These are phyloP conservation scores for Aspergillus sp. DNA, from an alignment of 2,329 filamentous ascomycete species.

Conservation along the genomic window DNA sequence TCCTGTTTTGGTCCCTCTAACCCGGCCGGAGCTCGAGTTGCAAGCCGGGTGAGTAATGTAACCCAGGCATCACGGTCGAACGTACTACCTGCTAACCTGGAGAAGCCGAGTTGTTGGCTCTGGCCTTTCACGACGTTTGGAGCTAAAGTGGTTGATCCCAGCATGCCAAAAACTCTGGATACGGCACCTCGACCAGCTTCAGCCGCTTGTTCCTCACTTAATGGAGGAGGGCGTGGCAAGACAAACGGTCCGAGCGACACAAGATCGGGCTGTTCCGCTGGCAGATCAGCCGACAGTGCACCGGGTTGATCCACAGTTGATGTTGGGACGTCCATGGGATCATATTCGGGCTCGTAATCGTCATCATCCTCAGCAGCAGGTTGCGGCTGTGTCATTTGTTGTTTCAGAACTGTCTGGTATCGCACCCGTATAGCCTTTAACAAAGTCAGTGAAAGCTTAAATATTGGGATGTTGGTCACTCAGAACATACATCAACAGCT, in stretches of 20 bases:
- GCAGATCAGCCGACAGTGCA: slow-evolving; percentile 74
- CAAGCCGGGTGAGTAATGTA: slow-evolving; percentile 79
- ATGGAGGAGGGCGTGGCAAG: slow-evolving; percentile 71
- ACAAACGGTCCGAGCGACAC: slow-evolving; percentile 72
- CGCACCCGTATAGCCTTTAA: slow-evolving; percentile 40
- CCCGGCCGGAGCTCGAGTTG: slow-evolving; percentile 72
- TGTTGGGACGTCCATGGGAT: slow-evolving; percentile 60
- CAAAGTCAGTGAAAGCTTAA: slow-evolving; percentile 13
- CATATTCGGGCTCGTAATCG: slow-evolving; percentile 88
- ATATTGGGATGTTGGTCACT: background rate
- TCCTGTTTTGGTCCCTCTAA: slow-evolving; percentile 54
- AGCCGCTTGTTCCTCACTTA: slow-evolving; percentile 71
- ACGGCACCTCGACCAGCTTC: slow-evolving; percentile 74
- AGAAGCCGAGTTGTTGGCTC: slow-evolving; percentile 68
- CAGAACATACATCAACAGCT: slow-evolving; percentile 65
- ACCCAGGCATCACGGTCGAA: slow-evolving; percentile 90
- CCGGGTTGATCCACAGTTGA: slow-evolving; percentile 51
- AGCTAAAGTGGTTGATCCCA: slow-evolving; percentile 70
- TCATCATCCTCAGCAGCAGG: slow-evolving; percentile 64
- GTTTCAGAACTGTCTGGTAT: slow-evolving; percentile 37
- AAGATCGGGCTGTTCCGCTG: slow-evolving; percentile 62
- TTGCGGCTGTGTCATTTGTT: slow-evolving; percentile 35
- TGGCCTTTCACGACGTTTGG: slow-evolving; percentile 52
- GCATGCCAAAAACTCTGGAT: slow-evolving; percentile 73
- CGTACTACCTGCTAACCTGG: slow-evolving; percentile 77